phyloP scores from a whole-genome alignment of 345 rosid species.

The Cardamine resedifolia region DNA sequence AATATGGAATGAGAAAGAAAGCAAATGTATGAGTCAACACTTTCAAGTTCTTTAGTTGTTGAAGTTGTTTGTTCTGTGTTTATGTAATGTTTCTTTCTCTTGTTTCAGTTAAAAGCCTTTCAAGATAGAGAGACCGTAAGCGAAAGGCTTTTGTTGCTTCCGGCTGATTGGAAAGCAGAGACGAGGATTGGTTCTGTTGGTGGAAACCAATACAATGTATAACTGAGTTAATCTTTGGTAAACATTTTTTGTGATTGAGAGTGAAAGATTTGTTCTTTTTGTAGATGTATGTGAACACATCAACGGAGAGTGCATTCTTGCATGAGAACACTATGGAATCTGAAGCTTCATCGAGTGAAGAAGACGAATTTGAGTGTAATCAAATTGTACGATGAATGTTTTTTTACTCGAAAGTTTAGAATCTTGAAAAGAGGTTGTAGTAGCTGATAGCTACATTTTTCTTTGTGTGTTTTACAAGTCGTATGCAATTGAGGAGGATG shows the following conservation, averaged over 20 bases:
- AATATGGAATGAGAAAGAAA: constrained; percentile 17
- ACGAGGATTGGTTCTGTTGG: constrained; percentile 21
- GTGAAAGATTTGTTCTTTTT: not conserved
- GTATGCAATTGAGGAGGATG: constrained; percentile 18
- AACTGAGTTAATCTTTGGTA: not conserved
- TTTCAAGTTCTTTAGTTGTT: not conserved
- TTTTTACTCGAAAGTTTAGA: not conserved
- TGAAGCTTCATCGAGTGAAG: not conserved
- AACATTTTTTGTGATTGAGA: not conserved
- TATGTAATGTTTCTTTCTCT: constrained; percentile 6
- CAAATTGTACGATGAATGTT: constrained; percentile 19
- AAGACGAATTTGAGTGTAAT: constrained; percentile 10
- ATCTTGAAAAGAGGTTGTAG: constrained; percentile 11
- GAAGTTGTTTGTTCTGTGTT: not conserved
- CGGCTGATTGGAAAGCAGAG: constrained; percentile 43
- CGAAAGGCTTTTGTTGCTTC: constrained; percentile 46
- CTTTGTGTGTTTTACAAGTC: constrained; percentile 13
- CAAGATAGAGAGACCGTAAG: constrained; percentile 21
- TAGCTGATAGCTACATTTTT: not conserved
- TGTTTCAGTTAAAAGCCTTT: constrained; percentile 14
- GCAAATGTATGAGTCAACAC: constrained; percentile 29
- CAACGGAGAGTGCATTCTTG: not conserved
- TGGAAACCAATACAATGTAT: constrained; percentile 34
- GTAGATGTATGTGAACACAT: constrained; percentile 14
- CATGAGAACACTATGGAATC: constrained; percentile 1